These are phyloP conservation scores for Endoconidiophora laricicola DNA, from an alignment of 2,329 filamentous ascomycete genomes.

Conservation along the genomic window DNA sequence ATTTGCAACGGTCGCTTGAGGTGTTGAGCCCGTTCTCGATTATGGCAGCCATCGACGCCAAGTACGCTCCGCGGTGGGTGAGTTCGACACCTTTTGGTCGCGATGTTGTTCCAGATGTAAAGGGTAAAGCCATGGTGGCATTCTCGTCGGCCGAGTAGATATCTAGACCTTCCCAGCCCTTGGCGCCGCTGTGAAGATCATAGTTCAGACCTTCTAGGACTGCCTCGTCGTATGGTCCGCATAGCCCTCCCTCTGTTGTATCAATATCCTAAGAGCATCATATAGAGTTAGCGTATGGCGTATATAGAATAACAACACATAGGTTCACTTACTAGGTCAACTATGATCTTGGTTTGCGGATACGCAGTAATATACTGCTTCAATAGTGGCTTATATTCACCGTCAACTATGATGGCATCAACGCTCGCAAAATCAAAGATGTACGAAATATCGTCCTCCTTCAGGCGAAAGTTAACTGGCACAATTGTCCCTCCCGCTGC, in stretches of 20 bases:
- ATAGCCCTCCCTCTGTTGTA: conserved; percentile 52
- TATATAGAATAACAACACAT: neutral
- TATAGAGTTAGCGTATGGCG: neutral
- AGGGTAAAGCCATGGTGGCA: conserved; percentile 69
- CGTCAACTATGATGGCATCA: conserved; percentile 73
- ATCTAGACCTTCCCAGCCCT: conserved; percentile 64
- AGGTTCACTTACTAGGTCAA: conserved; percentile 41
- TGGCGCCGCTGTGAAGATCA: conserved; percentile 46
- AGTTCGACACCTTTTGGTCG: conserved; percentile 85
- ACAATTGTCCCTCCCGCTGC: conserved; percentile 69
- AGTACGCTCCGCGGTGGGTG: conserved; percentile 73
- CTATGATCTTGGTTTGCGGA: conserved; percentile 49
- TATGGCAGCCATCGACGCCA: conserved; percentile 71
- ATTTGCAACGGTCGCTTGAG: conserved; percentile 52
- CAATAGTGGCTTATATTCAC: conserved; percentile 59
- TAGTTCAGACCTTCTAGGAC: conserved; percentile 63
- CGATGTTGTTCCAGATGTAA: conserved; percentile 87
- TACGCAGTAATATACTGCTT: conserved; percentile 45
- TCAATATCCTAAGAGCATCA: conserved; percentile 50
- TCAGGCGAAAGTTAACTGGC: conserved; percentile 46
- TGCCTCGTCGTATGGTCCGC: conserved; percentile 68
- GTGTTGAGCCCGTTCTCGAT: conserved; percentile 76
- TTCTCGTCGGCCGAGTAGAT: conserved; percentile 60
- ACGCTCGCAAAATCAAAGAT: conserved; percentile 80
- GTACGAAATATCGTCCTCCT: conserved; percentile 72